These are phyloP conservation scores for Alternaria hordeiaustralica DNA, from an alignment of 2,329 filamentous ascomycete genomes.

Conservation along the genomic window DNA sequence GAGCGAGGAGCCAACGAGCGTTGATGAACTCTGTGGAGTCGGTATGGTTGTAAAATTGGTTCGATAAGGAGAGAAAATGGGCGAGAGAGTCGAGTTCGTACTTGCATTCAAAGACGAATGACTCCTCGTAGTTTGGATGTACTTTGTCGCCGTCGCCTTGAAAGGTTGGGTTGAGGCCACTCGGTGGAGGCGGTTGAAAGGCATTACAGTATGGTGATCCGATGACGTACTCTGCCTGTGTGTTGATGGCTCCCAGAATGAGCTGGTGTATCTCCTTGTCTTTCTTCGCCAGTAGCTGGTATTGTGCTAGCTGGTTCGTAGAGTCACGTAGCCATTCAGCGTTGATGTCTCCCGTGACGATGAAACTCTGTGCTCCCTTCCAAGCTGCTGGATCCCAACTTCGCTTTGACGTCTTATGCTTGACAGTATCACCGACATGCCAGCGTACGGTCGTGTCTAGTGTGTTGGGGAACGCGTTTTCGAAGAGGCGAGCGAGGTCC, in stretches of 20 bases:
- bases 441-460: slow-evolving; percentile 90
- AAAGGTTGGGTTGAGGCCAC: slow-evolving; percentile 71
- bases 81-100: slow-evolving; percentile 97
- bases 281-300: slow-evolving; percentile 82
- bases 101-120: slow-evolving; percentile 94
- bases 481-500: slow-evolving; percentile 89
- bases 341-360: slow-evolving; percentile 92
- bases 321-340: slow-evolving; percentile 93
- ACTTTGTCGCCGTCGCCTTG: slow-evolving; percentile 86
- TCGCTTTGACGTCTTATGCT: slow-evolving; percentile 48
- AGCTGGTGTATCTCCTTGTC: slow-evolving; percentile 79
- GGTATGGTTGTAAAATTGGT: slow-evolving; percentile 85
- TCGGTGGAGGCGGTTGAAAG: slow-evolving; percentile 91
- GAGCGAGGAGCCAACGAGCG: slow-evolving; percentile 76
- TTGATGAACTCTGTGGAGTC: slow-evolving; percentile 80
- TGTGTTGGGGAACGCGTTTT: slow-evolving; percentile 93
- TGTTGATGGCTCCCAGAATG: slow-evolving; percentile 93
- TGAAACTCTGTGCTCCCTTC: slow-evolving; percentile 87
- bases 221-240: slow-evolving; percentile 93
- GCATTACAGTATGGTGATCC: slow-evolving; percentile 97
- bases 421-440: slow-evolving; percentile 70
- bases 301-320: slow-evolving; percentile 90
- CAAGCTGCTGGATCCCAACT: slow-evolving; percentile 62
- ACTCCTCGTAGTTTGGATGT: slow-evolving; percentile 84
- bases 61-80: slow-evolving; percentile 83